phyloP scores from a whole-genome alignment of 1,284 basidiomycete species.

The Cerrena zonata region DNA sequence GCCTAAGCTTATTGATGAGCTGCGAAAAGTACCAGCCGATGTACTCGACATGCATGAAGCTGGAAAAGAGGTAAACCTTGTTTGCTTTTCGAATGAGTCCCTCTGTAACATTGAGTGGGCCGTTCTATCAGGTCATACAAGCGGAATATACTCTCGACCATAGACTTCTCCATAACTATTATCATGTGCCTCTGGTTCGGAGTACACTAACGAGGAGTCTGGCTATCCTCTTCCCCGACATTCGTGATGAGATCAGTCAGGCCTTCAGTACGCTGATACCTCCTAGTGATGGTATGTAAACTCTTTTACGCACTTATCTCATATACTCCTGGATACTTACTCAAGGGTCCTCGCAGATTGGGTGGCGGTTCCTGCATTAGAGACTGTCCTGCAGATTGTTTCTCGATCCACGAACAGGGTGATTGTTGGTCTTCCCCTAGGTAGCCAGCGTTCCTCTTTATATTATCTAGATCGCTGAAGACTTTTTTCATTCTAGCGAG shows the following conservation, averaged over 20 bases:
- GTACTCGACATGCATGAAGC: constrained; percentile 15
- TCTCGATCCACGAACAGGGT: constrained; percentile 35
- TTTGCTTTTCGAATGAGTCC: no score
- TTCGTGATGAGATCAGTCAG: constrained; percentile 30
- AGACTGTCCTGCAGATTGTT: constrained; percentile 35
- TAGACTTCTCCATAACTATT: constrained; percentile 16
- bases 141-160: constrained; percentile 11
- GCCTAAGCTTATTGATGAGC: constrained; percentile 17
- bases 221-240: constrained; percentile 23
- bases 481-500: constrained; percentile 23
- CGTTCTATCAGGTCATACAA: no score
- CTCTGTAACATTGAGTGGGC: no score
- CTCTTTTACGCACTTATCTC: background rate
- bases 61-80: constrained; percentile 10
- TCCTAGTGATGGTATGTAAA: background rate
- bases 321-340: background rate
- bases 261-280: constrained; percentile 22
- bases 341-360: constrained; percentile 31
- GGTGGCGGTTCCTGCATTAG: constrained; percentile 27
- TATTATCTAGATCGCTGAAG: no score
- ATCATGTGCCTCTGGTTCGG: constrained; percentile 29
- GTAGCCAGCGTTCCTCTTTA: constrained; percentile 21
- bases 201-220: constrained; percentile 31
- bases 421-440: constrained; percentile 36
- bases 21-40: constrained; percentile 18